phyloP scores from a whole-genome alignment of 805 yeast species.

The Ogataea degrootiae region DNA sequence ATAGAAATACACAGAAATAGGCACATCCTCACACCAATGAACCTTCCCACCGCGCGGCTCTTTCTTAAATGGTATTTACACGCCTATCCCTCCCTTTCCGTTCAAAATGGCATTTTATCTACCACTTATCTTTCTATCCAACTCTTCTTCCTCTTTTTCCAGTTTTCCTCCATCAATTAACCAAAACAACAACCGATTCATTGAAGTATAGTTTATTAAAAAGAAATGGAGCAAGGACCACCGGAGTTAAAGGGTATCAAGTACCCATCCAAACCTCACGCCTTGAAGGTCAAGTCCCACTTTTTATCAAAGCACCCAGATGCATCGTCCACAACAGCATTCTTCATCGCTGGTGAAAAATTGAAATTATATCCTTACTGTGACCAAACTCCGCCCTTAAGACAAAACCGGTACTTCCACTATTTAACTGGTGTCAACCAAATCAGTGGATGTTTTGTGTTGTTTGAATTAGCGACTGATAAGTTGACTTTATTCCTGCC shows the following conservation, averaged over 20 bases:
- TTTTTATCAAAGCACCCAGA: slow-evolving; percentile 21
- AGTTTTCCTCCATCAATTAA: too few species aligned
- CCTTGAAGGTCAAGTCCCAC: slow-evolving; percentile 41
- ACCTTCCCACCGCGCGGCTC: too few species aligned
- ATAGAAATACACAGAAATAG: too few species aligned
- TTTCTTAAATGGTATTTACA: too few species aligned
- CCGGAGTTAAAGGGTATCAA: slow-evolving; percentile 32
- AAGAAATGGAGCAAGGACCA: slow-evolving; percentile 16
- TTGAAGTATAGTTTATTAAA: neutral
- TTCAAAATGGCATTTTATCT: too few species aligned
- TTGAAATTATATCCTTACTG: slow-evolving; percentile 63
- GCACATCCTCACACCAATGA: too few species aligned
- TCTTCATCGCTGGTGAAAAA: slow-evolving; percentile 60
- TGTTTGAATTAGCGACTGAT: slow-evolving; percentile 50
- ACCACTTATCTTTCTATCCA: too few species aligned
- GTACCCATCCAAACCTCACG: slow-evolving; percentile 84
- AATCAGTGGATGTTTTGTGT: slow-evolving; percentile 68
- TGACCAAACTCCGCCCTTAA: slow-evolving; percentile 71
- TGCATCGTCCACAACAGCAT: slow-evolving; percentile 21
- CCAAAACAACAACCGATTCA: too few species aligned
- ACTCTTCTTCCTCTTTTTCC: too few species aligned
- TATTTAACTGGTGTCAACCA: slow-evolving; percentile 76
- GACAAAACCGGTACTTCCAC: slow-evolving; percentile 89
- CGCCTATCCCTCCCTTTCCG: too few species aligned
- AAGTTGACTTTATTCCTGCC: slow-evolving; percentile 74